phyloP scores from a whole-genome alignment of 257 asterid species.

The Capsicum rhomboideum region DNA sequence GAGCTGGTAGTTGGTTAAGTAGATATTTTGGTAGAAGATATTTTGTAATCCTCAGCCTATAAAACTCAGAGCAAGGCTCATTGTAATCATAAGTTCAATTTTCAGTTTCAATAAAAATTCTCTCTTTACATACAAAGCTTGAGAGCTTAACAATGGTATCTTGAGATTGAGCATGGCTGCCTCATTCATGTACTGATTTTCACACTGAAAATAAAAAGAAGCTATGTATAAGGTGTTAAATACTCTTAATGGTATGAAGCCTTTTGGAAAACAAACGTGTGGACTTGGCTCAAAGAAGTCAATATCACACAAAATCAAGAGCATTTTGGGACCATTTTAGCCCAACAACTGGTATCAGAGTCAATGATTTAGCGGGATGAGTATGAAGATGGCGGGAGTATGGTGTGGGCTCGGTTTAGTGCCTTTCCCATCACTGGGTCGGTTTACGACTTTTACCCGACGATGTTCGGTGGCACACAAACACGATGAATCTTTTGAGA shows the following conservation, averaged over 20 bases:
- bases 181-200: too few species aligned
- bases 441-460: not conserved
- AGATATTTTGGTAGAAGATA: too few species aligned
- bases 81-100: too few species aligned
- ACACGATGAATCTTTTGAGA: not conserved
- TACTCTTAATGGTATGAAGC: not conserved
- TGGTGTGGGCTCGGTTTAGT: not conserved
- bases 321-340: not conserved
- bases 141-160: too few species aligned
- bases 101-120: too few species aligned
- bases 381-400: not conserved
- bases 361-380: not conserved
- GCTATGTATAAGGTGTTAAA: not conserved
- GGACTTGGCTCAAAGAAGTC: not conserved
- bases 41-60: too few species aligned
- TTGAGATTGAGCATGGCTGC: too few species aligned
- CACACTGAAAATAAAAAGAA: too few species aligned
- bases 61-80: too few species aligned
- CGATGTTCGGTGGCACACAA: not conserved
- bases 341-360: not conserved
- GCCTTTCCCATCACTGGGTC: not conserved
- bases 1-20: too few species aligned
- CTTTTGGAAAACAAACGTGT: not conserved
- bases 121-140: too few species aligned
- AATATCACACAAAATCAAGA: not conserved